Conservation (phyloP, 1,139 yeast genomes). For the Pichia sp. region DNA sequence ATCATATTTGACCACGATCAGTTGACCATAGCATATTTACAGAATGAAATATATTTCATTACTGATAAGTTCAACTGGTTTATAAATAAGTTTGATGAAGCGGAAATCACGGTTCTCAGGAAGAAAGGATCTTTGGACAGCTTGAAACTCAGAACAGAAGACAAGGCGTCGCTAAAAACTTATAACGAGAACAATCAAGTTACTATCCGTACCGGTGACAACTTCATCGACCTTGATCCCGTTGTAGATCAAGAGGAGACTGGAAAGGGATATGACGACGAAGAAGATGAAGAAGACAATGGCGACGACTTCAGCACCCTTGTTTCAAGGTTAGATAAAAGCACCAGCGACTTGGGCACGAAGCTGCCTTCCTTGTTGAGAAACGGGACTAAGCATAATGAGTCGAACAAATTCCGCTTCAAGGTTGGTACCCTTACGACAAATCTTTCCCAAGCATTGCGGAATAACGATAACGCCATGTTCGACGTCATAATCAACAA, state of each 20-base stretch:
- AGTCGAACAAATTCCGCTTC: constrained; percentile 29
- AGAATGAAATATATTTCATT: constrained; percentile 59
- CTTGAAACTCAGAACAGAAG: constrained; percentile 40
- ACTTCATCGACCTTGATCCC: constrained; percentile 48
- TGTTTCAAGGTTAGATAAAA: constrained; percentile 46
- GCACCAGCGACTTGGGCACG: constrained; percentile 6
- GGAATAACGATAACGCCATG: constrained; percentile 65
- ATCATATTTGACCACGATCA: constrained; percentile 42
- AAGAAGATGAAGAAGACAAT: constrained; percentile 29
- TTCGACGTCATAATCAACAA: constrained; percentile 75
- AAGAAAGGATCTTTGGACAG: constrained; percentile 36
- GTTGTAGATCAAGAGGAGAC: constrained; percentile 40
- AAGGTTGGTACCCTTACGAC: constrained; percentile 63
- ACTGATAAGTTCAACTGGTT: constrained; percentile 61
- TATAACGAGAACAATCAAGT: constrained; percentile 67
- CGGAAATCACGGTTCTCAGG: constrained; percentile 35
- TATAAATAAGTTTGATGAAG: constrained; percentile 12
- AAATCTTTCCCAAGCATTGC: constrained; percentile 65
- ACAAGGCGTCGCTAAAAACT: constrained; percentile 62
- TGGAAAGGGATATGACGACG: constrained; percentile 38
- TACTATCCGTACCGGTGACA: constrained; percentile 59
- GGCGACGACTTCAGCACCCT: constrained; percentile 40
- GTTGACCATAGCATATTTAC: constrained; percentile 63
- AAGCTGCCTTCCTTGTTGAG: constrained; percentile 2
- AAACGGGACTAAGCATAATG: constrained; percentile 15